Conservation (phyloP, 345 rosid species). For the Noccaea bulbosa region DNA sequence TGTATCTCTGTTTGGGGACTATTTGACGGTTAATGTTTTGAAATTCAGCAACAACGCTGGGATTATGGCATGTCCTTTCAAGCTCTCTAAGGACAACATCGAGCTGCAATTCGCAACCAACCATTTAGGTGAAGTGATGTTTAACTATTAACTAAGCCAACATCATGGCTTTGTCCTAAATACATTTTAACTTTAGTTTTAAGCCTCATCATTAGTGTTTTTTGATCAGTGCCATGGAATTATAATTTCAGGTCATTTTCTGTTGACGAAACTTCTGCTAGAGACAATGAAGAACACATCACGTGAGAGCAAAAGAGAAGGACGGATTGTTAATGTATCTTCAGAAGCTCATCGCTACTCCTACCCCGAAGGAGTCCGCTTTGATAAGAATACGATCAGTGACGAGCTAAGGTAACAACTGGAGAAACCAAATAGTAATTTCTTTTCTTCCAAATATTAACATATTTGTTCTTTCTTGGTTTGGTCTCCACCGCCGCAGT, state of each 20-base stretch:
- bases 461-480: not conserved
- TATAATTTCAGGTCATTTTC: slow-evolving; percentile 64
- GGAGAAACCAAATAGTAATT: not conserved
- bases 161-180: not conserved
- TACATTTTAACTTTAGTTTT: not conserved
- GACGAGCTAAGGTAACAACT: slow-evolving; percentile 50
- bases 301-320: slow-evolving; percentile 53
- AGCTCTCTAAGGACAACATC: slow-evolving; percentile 57
- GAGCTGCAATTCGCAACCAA: slow-evolving; percentile 66
- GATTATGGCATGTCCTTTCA: slow-evolving; percentile 50
- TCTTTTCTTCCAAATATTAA: not conserved
- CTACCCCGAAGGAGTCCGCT: slow-evolving; percentile 53
- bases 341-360: slow-evolving; percentile 51
- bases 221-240: not conserved
- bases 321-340: slow-evolving; percentile 65
- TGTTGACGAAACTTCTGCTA: slow-evolving; percentile 58
- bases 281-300: slow-evolving; percentile 63
- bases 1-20: too few species aligned
- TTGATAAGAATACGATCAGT: slow-evolving; percentile 50
- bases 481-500: slow-evolving; percentile 41
- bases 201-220: too few species aligned
- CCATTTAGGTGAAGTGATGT: slow-evolving; percentile 67
- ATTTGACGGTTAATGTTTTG: not conserved
- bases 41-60: slow-evolving; percentile 53
- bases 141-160: not conserved